These are phyloP conservation scores for Haplosporangium sp. DNA, from an alignment of 371 early-diverging fungal species.

Conservation along the genomic window DNA sequence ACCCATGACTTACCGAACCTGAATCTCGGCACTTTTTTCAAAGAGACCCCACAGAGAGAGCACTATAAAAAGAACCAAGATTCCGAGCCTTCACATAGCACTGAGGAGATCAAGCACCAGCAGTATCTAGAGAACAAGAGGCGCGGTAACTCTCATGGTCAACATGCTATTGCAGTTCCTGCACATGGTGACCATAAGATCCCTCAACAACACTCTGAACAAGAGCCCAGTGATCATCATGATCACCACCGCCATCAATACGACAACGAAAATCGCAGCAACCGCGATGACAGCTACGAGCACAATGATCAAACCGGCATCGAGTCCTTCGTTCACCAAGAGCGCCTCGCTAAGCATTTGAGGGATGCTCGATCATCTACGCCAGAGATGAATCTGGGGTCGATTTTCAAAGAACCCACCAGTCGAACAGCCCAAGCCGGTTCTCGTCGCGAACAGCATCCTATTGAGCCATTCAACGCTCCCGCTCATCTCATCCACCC, in stretches of 20 bases:
- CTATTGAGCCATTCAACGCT: too few relatives aligned
- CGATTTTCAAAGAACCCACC: neutral
- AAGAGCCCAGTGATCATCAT: neutral
- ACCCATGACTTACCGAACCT: too few relatives aligned
- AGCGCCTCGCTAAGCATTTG: neutral
- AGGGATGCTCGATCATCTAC: neutral
- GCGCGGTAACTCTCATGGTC: constrained; percentile 4
- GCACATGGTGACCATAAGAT: neutral
- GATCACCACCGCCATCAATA: constrained; percentile 10
- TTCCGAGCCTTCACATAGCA: too few relatives aligned
- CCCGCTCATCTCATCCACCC: neutral
- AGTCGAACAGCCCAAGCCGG: neutral
- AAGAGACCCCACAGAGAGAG: too few relatives aligned
- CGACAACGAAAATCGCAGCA: neutral
- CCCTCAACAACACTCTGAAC: neutral
- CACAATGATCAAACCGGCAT: too few relatives aligned
- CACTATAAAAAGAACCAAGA: too few relatives aligned
- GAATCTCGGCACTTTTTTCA: too few relatives aligned
- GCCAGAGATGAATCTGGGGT: neutral
- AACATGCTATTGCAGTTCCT: constrained; percentile 13
- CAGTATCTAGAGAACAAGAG: constrained; percentile 3
- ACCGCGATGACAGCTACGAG: too few relatives aligned
- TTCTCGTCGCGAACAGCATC: neutral
- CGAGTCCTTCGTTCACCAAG: neutral
- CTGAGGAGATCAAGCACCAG: neutral